A percentile compares a stretch with the other conserved stretches of the same genome.
Evolutionary conservation across 108 stramenopile genomes (phyloP).

Genomic region (Cylindrotheca fusiformis): DNA sequence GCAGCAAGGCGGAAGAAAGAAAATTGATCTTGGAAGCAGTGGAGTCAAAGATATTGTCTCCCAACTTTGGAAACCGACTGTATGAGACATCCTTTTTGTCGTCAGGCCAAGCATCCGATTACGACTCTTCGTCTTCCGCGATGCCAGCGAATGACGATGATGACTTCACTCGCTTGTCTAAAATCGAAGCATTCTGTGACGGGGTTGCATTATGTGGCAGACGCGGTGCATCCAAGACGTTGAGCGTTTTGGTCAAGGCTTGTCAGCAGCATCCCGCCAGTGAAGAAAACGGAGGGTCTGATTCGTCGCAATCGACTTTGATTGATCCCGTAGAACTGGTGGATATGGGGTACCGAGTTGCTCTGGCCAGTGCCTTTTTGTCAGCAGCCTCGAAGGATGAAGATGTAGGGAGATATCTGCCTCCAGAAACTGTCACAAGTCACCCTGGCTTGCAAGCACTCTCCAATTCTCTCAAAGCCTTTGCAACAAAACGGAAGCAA

Average conservation of each 20-base stretch:
- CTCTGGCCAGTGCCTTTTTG: conserved; percentile 37
- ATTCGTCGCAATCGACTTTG: background rate
- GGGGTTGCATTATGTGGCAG: conserved; percentile 36
- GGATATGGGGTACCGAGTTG: conserved; percentile 34
- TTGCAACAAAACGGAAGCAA: conserved; percentile 19
- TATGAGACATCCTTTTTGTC: conserved; percentile 32
- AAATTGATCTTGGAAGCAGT: conserved; percentile 20
- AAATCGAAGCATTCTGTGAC: conserved; percentile 46
- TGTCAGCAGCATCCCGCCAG: conserved; percentile 10
- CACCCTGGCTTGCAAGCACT: conserved; percentile 16
- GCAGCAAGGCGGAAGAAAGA: conserved; percentile 16
- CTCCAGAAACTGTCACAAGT: background rate
- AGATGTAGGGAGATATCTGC: conserved; percentile 26
- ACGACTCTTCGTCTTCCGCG: conserved; percentile 7
- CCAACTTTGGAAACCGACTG: conserved; percentile 35
- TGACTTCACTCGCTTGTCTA: conserved; percentile 28
- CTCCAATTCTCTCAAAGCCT: conserved; percentile 29
- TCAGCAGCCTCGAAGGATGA: conserved; percentile 17
- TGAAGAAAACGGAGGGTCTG: background rate
- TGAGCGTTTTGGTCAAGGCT: conserved; percentile 35
- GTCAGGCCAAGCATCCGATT: conserved; percentile 8
- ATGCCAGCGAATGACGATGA: conserved; percentile 12
- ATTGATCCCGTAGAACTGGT: conserved; percentile 36
- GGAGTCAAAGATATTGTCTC: conserved; percentile 36
- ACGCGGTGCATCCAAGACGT: conserved; percentile 27